Evolutionary conservation across 1,284 basidiomycete species (phyloP), one percentile per base, ranked within the genome.

Genomic region (Pseudozyma flocculosa): DNA sequence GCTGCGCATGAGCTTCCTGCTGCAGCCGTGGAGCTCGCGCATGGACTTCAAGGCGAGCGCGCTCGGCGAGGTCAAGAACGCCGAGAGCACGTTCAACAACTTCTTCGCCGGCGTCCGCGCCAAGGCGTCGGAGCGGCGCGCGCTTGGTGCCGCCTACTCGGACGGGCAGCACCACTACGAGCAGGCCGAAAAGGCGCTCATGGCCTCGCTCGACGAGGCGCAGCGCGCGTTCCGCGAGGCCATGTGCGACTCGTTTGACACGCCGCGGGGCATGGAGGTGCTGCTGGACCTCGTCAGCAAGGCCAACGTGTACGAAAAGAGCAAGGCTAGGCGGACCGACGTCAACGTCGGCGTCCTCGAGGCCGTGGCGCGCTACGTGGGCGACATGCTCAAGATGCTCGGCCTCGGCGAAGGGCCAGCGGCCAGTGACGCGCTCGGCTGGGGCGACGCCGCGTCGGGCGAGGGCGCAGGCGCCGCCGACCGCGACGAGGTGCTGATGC

Each of bases 211-310:
- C 39, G 83, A 88, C 65, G 82, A 85, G 45, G 85, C 87, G 34
- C 93, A 94, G 79, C 72, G 83, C 39, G 82, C 84, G 2, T 95
- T 98, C 84, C 87, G 91, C 48, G 82, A 81, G n/a, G 90, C 93
- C 0, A 86, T 99, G 50, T 95, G 90, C 80, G 94, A 99, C 79
- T 96, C 92, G 1, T 96, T 98, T 83, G 94, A 98, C 79, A 98
- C 94, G 0, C 90, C 92, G 1, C 83, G 82, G 15, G 94, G 92
- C 0, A 80, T 98, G 40, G 84, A 85, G 64, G 81, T 86, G 48
- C 80, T 98, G 14, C 83, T 90, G 14, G 88, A 93, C 58, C 82
- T 97, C 26, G 86, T 98, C 23, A 88, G 88, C n/a, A 84, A 85
- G 48, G 87, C 89, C 17, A 97, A 97, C 78, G 82, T 92, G 23